These are phyloP conservation scores for Phlegmacium glaucopus DNA, from an alignment of 768 basidiomycete genomes.

Conservation along the genomic window DNA sequence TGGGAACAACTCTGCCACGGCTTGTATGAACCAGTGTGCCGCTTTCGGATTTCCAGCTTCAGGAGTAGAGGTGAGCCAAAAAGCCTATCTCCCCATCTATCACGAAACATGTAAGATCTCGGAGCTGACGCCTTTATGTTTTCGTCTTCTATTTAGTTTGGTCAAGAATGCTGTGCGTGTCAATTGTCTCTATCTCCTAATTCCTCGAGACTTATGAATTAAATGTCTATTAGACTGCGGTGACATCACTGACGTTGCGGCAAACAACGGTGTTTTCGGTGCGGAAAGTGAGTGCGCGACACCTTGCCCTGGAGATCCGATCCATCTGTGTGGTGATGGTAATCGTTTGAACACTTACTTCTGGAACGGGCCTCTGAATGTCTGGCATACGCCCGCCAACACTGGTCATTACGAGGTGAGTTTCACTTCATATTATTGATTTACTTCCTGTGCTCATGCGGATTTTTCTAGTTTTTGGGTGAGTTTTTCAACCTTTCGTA, in stretches of 20 bases:
- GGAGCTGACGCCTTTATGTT: background rate
- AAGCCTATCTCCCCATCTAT: conserved; percentile 4
- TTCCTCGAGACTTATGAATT: background rate
- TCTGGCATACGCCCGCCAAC: conserved; percentile 63
- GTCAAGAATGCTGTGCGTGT: conserved; percentile 69
- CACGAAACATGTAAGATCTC: background rate
- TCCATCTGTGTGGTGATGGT: conserved; percentile 64
- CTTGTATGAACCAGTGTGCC: conserved; percentile 67
- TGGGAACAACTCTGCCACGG: conserved; percentile 59
- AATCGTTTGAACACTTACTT: conserved; percentile 51
- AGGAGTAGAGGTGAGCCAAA: conserved; percentile 47
- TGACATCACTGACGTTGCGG: conserved; percentile 53
- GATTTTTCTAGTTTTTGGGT: conserved; percentile 41
- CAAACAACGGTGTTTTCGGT: conserved; percentile 34
- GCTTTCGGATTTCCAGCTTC: conserved; percentile 70
- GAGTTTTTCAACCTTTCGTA: conserved; percentile 12
- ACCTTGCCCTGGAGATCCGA: conserved; percentile 68
- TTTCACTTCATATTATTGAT: background rate
- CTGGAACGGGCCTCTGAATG: conserved; percentile 49
- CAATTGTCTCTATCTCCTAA: too few species aligned
- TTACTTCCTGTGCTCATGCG: too few species aligned
- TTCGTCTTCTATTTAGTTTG: conserved; percentile 37
- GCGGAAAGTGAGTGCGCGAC: conserved; percentile 41
- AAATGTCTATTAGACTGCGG: conserved; percentile 60
- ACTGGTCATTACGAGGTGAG: conserved; percentile 70